Evolutionary conservation across 2,329 filamentous ascomycete genomes (phyloP), one percentile per base, ranked within the genome.

Genomic region (Aureobasidium melanogenum): DNA sequence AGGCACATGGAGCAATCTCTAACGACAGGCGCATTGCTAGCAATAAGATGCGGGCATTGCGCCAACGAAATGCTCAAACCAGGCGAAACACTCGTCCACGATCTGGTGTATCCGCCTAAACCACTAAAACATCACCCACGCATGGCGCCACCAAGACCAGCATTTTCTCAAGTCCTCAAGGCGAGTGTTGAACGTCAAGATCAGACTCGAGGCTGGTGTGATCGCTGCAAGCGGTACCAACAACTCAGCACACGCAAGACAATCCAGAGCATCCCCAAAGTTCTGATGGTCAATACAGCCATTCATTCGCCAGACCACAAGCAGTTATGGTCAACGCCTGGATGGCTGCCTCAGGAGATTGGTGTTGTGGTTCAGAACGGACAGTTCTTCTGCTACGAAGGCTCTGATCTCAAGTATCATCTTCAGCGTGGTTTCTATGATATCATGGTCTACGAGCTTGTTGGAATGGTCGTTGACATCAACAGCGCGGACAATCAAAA

Each of bases 301-400:
- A 84, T 89, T 12, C 87, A 89, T 43, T 87, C 78, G 48, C 82
- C 85, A 2, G 88, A 93, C 65, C 84, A 91, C 38, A 87, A 87
- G 67, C 82, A 88, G 63, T 80, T 96, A 17, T 99, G 95, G 95
- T 85, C 89, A 1, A 90, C 86, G 14, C 90, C 90, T 0, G 90
- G 89, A 17, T 99, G 93, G 87, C 79, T 99, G 14, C 94, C 94
- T 0, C 88, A 94, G 69, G 91, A 97, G 72, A 92, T 99, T 68
- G 94, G 94, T 39, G 84, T 99, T 69, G 89, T 96, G 62, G 84
- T 96, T 62, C 89, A 95, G 63, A 85, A 89, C 68, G 91, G 90
- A n/a, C 89, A 96, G 69, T 89, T 97, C 70, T 92, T 90, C 74
- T 97, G 92, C 73, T 97, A 91, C 66, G 92, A 99, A 73, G 93